A percentile compares a stretch with the other conserved stretches of the same genome.
These are phyloP conservation scores for Solanum raphanifolium DNA, from an alignment of 257 asterid species.

Conservation along the genomic window DNA sequence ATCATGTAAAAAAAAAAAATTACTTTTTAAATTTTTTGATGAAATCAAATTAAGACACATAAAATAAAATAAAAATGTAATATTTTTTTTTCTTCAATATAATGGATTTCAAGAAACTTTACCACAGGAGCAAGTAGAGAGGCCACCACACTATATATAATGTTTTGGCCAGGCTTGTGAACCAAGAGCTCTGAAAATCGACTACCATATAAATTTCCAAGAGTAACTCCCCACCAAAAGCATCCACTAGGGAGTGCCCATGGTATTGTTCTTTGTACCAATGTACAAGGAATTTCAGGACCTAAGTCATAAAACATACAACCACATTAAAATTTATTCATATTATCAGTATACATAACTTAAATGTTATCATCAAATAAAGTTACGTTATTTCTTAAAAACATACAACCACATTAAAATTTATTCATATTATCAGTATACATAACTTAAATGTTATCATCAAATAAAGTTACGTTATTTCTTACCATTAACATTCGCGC, in stretches of 20 bases:
- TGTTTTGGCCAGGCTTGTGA: conserved; percentile 67
- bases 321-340: too few relatives aligned
- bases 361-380: too few relatives aligned
- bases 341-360: too few relatives aligned
- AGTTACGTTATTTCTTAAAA: too few relatives aligned
- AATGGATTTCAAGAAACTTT: neutral
- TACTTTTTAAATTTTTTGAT: too few relatives aligned
- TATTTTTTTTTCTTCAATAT: neutral
- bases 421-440: neutral
- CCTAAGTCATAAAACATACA: conserved; percentile 26
- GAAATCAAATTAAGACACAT: neutral
- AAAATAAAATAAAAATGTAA: neutral
- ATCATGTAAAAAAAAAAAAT: neutral
- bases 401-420: neutral
- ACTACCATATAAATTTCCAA: conserved; percentile 20
- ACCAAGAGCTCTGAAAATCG: conserved; percentile 56
- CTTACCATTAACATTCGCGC: conserved; percentile 39
- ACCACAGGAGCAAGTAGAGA: conserved; percentile 55
- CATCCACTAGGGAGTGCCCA: conserved; percentile 36
- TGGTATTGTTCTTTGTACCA: conserved; percentile 40
- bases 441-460: neutral
- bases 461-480: too few relatives aligned
- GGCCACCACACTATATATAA: conserved; percentile 23
- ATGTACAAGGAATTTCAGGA: conserved; percentile 41
- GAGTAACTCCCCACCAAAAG: conserved; percentile 39